These are phyloP conservation scores for Fusarium sp. DNA, from an alignment of 2,329 filamentous ascomycete species.

Conservation along the genomic window DNA sequence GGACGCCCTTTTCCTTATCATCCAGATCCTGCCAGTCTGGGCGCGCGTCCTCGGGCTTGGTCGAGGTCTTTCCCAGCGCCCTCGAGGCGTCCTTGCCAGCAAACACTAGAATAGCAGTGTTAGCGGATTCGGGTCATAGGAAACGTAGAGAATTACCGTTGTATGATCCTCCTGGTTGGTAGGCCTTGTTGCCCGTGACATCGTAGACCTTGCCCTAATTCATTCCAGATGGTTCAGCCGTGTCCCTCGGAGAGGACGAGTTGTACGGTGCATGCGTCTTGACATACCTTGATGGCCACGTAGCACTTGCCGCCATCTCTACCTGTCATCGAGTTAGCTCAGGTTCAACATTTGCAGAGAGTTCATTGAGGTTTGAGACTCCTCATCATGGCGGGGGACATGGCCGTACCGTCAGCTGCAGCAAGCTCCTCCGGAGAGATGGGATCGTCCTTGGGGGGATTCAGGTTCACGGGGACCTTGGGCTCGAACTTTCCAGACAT, in stretches of 20 bases:
- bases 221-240: constrained; percentile 16
- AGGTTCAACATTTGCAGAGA: not conserved
- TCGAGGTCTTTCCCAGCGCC: constrained; percentile 86
- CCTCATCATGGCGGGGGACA: not conserved
- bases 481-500: constrained; percentile 81
- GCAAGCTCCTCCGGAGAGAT: constrained; percentile 85
- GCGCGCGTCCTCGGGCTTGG: constrained; percentile 84
- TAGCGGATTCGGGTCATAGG: constrained; percentile 5
- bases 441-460: constrained; percentile 87
- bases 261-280: constrained; percentile 7
- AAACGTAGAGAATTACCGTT: constrained; percentile 70
- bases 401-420: constrained; percentile 80
- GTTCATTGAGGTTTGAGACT: not conserved
- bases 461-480: constrained; percentile 79
- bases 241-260: constrained; percentile 5
- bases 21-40: constrained; percentile 85
- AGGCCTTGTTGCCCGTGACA: constrained; percentile 89
- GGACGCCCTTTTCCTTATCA: constrained; percentile 85
- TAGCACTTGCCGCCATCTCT: constrained; percentile 73
- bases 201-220: constrained; percentile 90
- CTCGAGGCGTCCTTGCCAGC: constrained; percentile 96
- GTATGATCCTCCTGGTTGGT: constrained; percentile 85
- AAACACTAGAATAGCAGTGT: constrained; percentile 74
- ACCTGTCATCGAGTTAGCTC: constrained; percentile 59
- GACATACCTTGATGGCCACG: constrained; percentile 74